Conservation (phyloP, 306 rosid genomes). For the Pterocarpus santalinus region DNA sequence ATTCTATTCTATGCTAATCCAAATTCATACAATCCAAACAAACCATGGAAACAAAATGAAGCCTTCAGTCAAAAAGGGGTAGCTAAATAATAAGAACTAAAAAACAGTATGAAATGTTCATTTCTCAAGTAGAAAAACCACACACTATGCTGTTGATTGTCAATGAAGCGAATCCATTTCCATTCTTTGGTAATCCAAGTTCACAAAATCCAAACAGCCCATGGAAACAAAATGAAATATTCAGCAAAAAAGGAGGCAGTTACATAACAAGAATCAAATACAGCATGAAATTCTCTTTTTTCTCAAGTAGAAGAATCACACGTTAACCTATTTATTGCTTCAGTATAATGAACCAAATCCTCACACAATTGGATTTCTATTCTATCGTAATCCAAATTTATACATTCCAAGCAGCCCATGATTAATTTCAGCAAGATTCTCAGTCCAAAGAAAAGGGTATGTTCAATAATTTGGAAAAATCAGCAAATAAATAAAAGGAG, state of each 20-base stretch:
- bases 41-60: slow-evolving; percentile 18
- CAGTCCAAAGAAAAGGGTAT: slow-evolving; percentile 3
- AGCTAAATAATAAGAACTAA: not conserved
- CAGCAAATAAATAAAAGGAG: not conserved
- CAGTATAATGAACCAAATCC: not conserved
- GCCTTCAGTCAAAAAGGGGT: not conserved
- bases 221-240: not conserved
- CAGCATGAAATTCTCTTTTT: slow-evolving; percentile 30
- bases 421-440: slow-evolving; percentile 30
- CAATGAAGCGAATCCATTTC: slow-evolving; percentile 2
- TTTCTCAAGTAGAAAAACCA: slow-evolving; percentile 26
- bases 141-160: slow-evolving; percentile 7
- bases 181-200: slow-evolving; percentile 5
- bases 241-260: not conserved
- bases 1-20: slow-evolving; percentile 15
- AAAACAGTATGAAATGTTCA: slow-evolving; percentile 31
- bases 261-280: not conserved
- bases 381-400: slow-evolving; percentile 23
- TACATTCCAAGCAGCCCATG: slow-evolving; percentile 16
- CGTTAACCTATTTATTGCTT: not conserved
- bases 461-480: not conserved
- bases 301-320: slow-evolving; percentile 31
- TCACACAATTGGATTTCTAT: not conserved
- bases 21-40: slow-evolving; percentile 30
- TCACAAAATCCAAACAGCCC: slow-evolving; percentile 21